phyloP scores from a whole-genome alignment of 2,329 filamentous ascomycete species.

The Colletotrichum phormii region DNA sequence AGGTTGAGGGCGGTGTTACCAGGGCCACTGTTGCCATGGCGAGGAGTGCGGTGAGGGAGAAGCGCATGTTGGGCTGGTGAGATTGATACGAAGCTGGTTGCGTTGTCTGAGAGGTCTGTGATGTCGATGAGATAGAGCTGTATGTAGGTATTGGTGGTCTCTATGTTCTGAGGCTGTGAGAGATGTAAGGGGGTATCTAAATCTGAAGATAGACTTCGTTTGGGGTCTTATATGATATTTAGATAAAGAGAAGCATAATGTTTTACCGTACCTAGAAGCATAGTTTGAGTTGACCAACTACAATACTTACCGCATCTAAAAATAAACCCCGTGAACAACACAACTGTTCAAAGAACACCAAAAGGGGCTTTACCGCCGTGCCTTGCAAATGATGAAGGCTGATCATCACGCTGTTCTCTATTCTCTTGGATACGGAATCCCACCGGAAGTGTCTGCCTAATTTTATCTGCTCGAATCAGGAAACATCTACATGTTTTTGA shows the following conservation, averaged over 20 bases:
- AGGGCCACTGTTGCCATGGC: background rate
- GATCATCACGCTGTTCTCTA: background rate
- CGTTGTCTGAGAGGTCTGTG: background rate
- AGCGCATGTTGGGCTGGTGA: background rate
- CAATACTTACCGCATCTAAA: background rate
- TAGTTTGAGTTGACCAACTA: background rate
- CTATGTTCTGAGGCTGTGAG: background rate
- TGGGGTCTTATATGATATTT: background rate
- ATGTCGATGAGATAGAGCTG: background rate
- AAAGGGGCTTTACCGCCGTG: background rate
- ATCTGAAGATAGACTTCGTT: background rate
- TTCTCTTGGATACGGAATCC: background rate
- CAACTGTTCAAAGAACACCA: background rate
- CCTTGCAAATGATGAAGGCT: background rate
- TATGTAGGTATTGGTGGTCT: background rate
- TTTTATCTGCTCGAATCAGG: background rate
- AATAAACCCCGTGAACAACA: background rate
- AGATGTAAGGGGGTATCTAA: background rate
- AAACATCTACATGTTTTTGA: background rate
- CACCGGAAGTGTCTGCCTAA: background rate
- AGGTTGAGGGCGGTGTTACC: background rate
- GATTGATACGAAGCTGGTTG: background rate
- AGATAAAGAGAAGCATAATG: background rate
- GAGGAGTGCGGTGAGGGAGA: background rate
- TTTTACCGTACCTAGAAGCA: background rate